Percentiles rank a stretch among this genome's conserved stretches.
These are phyloP conservation scores for Nemania abortiva DNA, from an alignment of 2,329 filamentous ascomycete species.

Conservation along the genomic window DNA sequence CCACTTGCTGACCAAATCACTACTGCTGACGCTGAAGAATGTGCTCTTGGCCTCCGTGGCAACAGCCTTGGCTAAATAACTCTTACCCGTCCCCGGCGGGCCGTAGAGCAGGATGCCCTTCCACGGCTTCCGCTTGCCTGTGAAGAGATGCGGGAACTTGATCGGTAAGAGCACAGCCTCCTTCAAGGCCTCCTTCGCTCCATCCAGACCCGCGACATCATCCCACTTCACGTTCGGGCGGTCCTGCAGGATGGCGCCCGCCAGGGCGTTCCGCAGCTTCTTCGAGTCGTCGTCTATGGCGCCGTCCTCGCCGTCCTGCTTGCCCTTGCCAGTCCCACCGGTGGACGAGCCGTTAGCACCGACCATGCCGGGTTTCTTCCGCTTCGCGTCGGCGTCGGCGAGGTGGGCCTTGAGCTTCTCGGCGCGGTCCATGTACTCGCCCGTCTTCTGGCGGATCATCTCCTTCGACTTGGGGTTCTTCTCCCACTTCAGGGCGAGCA, in stretches of 20 bases:
- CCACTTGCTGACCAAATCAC: constrained; percentile 98
- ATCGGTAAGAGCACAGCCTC: constrained; percentile 98
- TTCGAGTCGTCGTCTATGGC: constrained; percentile 89
- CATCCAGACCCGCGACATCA: constrained; percentile 94
- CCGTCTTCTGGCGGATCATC: constrained; percentile 95
- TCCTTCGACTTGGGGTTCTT: constrained; percentile 98
- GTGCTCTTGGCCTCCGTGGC: constrained; percentile 99
- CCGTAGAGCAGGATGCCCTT: constrained; percentile 97
- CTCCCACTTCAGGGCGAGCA: constrained; percentile 99
- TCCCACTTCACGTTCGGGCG: constrained; percentile 98
- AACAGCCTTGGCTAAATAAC: constrained; percentile 95
- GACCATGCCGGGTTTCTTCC: constrained; percentile 77
- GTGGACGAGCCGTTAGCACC: constrained; percentile 77
- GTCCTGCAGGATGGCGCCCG: constrained; percentile 92
- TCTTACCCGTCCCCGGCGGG: constrained; percentile 96
- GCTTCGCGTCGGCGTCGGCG: constrained; percentile 76
- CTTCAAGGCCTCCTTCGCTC: constrained; percentile 95
- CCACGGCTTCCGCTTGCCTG: constrained; percentile 96
- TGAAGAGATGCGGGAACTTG: constrained; percentile 97
- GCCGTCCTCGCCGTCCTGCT: constrained; percentile 64
- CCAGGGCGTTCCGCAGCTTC: constrained; percentile 91
- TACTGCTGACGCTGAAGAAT: constrained; percentile 98
- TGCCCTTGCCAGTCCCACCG: constrained; percentile 72
- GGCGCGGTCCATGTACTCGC: constrained; percentile 97
- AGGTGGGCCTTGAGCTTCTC: constrained; percentile 97